These are phyloP conservation scores for Taphrina flavorubra DNA, from an alignment of 1,139 yeast genomes.

Conservation along the genomic window DNA sequence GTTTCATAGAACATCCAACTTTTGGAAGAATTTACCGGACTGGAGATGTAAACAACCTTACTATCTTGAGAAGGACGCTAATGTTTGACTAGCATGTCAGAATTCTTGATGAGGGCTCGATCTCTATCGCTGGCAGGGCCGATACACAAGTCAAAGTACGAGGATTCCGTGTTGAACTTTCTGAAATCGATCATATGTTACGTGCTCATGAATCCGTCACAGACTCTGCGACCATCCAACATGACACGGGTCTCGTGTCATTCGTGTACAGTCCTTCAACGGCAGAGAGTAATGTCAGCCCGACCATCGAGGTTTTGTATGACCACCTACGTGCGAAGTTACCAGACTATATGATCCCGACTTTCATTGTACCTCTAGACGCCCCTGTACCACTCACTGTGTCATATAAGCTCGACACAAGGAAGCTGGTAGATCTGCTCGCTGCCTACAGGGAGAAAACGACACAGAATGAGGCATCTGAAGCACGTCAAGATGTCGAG, in stretches of 20 bases:
- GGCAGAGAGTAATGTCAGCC: background rate
- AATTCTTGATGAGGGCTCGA: conserved; percentile 45
- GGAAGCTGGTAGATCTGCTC: conserved; percentile 15
- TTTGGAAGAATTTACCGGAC: conserved; percentile 46
- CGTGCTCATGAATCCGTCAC: conserved; percentile 20
- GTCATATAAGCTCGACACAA: conserved; percentile 45
- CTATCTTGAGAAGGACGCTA: background rate
- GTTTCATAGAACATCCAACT: conserved; percentile 41
- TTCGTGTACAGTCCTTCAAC: background rate
- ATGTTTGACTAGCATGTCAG: conserved; percentile 45
- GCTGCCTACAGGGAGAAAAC: background rate
- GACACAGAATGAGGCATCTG: background rate
- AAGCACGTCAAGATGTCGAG: background rate
- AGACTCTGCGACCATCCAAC: conserved; percentile 41
- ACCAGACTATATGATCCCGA: conserved; percentile 47
- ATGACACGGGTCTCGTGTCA: conserved; percentile 18
- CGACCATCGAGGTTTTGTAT: conserved; percentile 5
- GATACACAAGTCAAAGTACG: conserved; percentile 48
- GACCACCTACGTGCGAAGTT: conserved; percentile 14
- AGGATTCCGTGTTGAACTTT: conserved; percentile 48
- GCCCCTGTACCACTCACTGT: conserved; percentile 43
- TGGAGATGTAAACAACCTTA: conserved; percentile 47
- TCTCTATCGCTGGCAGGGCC: conserved; percentile 47
- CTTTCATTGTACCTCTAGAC: conserved; percentile 36
- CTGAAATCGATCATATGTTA: conserved; percentile 45